Conservation (phyloP, 2,329 filamentous ascomycete genomes). For the Xylariaceae sp. region DNA sequence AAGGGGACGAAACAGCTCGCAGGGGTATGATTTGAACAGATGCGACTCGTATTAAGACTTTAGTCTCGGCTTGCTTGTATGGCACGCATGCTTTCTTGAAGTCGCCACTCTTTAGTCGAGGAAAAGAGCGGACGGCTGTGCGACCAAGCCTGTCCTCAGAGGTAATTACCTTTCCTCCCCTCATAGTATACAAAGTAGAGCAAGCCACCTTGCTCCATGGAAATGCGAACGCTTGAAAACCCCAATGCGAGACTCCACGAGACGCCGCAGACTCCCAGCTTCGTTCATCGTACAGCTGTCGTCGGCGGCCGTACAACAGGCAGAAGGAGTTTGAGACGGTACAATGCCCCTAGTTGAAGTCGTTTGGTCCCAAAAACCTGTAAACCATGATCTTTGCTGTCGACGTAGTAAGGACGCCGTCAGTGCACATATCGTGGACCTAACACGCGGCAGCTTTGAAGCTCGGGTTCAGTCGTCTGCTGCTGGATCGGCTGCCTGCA, state of each 20-base stretch:
- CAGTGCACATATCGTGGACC: neutral
- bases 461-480: constrained; percentile 13
- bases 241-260: neutral
- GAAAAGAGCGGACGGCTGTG: no score
- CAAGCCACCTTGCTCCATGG: neutral
- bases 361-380: no score
- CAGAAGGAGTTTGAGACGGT: neutral
- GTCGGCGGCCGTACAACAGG: neutral
- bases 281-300: neutral
- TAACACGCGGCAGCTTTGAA: constrained; percentile 11
- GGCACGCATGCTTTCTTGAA: no score
- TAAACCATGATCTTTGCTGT: no score
- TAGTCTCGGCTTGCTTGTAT: no score
- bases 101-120: no score
- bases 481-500: constrained; percentile 10
- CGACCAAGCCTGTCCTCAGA: no score
- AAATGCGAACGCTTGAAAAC: neutral
- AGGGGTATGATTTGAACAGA: no score
- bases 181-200: neutral
- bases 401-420: neutral
- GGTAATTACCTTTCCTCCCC: no score
- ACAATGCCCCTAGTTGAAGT: neutral
- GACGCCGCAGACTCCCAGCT: neutral
- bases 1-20: no score
- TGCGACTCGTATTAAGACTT: no score